Evolutionary conservation across 352 stramenopile genomes (phyloP), one percentile per base, ranked within the genome.

Genomic region (Globisporangium parvum): DNA sequence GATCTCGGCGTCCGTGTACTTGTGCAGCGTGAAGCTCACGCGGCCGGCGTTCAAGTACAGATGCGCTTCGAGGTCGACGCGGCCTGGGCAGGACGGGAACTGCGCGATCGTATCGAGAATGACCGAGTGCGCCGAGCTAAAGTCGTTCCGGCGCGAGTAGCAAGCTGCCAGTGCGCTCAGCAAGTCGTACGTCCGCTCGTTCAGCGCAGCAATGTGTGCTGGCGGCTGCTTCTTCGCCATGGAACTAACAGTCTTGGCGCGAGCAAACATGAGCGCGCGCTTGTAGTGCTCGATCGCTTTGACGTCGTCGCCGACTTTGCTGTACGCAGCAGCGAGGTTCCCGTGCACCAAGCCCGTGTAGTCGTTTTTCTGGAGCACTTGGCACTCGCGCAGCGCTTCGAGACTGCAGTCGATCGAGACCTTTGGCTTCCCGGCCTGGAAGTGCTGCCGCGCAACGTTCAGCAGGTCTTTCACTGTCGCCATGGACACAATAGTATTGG

Each of bases 201-300:
- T 70, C 23, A 75, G 69, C 18, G 66, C 57, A 17, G 65, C 45
- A 6, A 62, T 55, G 12, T 60, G 58, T 15, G 41, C n/a, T 10
- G 18, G 0, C 10, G 31, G 31, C 6, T 12, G 31, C 31, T 37
- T 37, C 31, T 10, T 12, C 31, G 31, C 31, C 2, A 8, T 12
- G 5, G 12, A 10, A 31, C 68, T 79, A 59, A 35, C 59, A 42
- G 26, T 58, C 51, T 62, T 78, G 33, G 31, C 31, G 12, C 62
- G 60, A 47, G 63, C 65, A 23, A 78, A 60, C 37, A 76, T 26
- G 37, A 88, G 75, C 2, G 80, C 76, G n/a, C 60, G 64, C 28
- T 72, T 75, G 47, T 83, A 90, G 57, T 87, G 77, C 45, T 81
- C 69, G 42, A 87, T 78, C 6, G 80, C 80, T 35, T 78, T 74